phyloP scores from a whole-genome alignment of 2,329 filamentous ascomycete species.

The Aspergillus proliferans region DNA sequence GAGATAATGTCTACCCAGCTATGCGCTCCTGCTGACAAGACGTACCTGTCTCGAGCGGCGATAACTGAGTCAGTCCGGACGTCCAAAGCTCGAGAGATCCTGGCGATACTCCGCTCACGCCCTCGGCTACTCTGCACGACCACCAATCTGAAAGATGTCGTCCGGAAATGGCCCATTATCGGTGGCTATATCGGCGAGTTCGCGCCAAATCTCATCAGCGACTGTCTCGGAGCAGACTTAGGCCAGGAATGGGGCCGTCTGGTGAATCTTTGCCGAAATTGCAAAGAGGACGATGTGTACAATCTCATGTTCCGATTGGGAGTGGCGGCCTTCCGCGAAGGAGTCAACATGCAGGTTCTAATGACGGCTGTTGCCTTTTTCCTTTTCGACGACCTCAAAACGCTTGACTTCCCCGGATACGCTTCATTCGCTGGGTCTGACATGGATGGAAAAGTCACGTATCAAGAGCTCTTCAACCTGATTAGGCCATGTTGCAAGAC shows the following conservation, averaged over 20 bases:
- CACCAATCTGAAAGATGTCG: conserved; percentile 15
- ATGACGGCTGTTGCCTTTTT: conserved; percentile 43
- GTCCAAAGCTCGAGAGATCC: conserved; percentile 19
- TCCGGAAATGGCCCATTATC: conserved; percentile 32
- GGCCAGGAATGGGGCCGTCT: conserved; percentile 41
- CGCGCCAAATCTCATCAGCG: conserved; percentile 29
- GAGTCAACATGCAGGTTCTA: conserved; percentile 37
- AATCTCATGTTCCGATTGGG: conserved; percentile 44
- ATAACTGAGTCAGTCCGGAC: neutral
- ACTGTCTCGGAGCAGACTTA: conserved; percentile 35
- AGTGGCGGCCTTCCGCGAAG: conserved; percentile 37
- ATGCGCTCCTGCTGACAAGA: neutral
- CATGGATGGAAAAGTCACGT: neutral
- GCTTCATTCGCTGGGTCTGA: neutral
- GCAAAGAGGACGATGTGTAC: conserved; percentile 7
- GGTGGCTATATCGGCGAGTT: conserved; percentile 34
- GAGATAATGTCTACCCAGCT: neutral
- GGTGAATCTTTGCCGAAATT: conserved; percentile 30
- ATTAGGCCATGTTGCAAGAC: conserved; percentile 21
- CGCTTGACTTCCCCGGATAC: conserved; percentile 18
- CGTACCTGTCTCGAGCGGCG: conserved; percentile 6
- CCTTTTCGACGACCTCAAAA: conserved; percentile 35
- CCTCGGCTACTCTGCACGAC: conserved; percentile 17
- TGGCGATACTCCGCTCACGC: conserved; percentile 17
- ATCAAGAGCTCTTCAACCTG: neutral